Base-by-base conservation (phyloP, 331 rosid species). In the Pyrus hybrid region DNA sequence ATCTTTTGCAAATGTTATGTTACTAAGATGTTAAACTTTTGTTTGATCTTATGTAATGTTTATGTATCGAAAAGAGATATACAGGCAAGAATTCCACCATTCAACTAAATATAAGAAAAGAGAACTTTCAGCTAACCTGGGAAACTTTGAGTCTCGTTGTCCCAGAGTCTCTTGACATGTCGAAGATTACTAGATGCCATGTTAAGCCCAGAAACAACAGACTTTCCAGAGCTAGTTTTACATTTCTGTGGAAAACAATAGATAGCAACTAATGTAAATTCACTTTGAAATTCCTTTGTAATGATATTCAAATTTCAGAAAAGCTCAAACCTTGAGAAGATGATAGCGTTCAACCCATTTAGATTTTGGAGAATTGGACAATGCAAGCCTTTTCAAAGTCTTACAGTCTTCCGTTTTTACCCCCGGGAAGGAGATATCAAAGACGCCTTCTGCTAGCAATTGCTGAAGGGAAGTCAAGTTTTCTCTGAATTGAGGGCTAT, bases 331-430 rank as follows among this genome's bases (percentile, higher is more conserved):
- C 99, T 92, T 91, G 13, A 91, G 84, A 63, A 68, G 83, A 70
- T 81, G 86, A 83, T 91, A 84, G 80, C 83, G 89, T 75, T 91
- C 98, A 54, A 93, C 89, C 99, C 98, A 95, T 85, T 88, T 86
- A 51, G 86, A 88, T 84, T 91, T 92, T 5, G 84, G 85, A 5
- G 86, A 79, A 81, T 85, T 86, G 86, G 80, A 74, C 26, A 95
- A 54, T 17, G 86, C 93, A 78, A 91, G 91, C 85, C 87, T 87
- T 85, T 82, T 88, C 82, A 95, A 81, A 65, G 90, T 88, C 86
- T 82, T 91, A 88, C 96, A 89, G 79, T 95, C 99, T 79, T 95
- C 99, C 5, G 85, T 84, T 79, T 89, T 95, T 63, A 81, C 81
- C 75, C 89, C 97, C 0, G 72, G 70, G 68, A 89, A 75, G 79